A percentile compares a stretch with the other conserved stretches of the same genome.
Conservation (phyloP, 1,284 basidiomycete species). For the Microbotryum lychnidis-dioicae region DNA sequence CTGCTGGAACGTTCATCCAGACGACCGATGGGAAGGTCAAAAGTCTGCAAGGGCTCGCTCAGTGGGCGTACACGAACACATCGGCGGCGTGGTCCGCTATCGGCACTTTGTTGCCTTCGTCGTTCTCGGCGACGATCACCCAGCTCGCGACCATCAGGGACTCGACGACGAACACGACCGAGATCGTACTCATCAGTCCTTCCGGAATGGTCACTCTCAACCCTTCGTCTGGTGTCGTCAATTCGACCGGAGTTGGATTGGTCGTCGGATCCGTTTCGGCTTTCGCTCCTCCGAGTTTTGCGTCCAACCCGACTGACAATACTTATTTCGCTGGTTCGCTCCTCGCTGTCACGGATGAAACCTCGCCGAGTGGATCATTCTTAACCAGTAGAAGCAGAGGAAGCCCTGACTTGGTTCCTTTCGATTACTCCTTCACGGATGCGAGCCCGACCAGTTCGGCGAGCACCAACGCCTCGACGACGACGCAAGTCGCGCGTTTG, state of each 20-base stretch:
- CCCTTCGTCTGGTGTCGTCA: slow-evolving; percentile 7
- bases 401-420: slow-evolving; percentile 30
- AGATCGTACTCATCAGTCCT: slow-evolving; percentile 5
- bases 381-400: slow-evolving; percentile 40
- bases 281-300: background rate
- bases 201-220: slow-evolving; percentile 23
- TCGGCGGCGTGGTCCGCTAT: slow-evolving; percentile 40
- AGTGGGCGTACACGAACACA: slow-evolving; percentile 18
- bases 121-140: slow-evolving; percentile 67
- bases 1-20: slow-evolving; percentile 76
- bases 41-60: slow-evolving; percentile 43
- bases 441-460: background rate
- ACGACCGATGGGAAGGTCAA: slow-evolving; percentile 65
- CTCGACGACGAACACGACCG: slow-evolving; percentile 1
- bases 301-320: slow-evolving; percentile 8
- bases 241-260: slow-evolving; percentile 13
- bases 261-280: slow-evolving; percentile 28
- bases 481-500: background rate
- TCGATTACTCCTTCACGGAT: slow-evolving; percentile 32
- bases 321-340: slow-evolving; percentile 45
- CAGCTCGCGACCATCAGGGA: slow-evolving; percentile 39
- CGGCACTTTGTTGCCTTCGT: slow-evolving; percentile 49
- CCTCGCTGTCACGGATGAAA: slow-evolving; percentile 40
- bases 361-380: slow-evolving; percentile 43
- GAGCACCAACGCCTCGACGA: background rate